These are phyloP conservation scores for Nemania sp. DNA, from an alignment of 2,329 filamentous ascomycete genomes.

Conservation along the genomic window DNA sequence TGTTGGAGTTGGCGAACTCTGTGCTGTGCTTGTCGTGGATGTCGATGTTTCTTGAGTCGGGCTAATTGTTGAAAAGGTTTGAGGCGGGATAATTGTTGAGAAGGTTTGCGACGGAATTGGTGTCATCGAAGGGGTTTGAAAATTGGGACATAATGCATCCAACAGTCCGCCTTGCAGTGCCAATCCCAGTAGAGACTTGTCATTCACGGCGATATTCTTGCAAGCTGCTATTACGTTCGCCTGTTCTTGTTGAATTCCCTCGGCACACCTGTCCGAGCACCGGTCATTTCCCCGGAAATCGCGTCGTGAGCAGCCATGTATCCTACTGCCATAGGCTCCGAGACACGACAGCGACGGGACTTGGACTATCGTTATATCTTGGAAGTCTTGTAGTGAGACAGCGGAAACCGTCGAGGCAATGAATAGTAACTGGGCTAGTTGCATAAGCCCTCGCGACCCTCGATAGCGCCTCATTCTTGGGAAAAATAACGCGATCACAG, in stretches of 20 bases:
- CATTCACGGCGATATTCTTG: slow-evolving; percentile 29
- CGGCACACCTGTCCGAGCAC: slow-evolving; percentile 35
- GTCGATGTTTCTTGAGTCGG: slow-evolving; percentile 21
- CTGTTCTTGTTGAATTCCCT: slow-evolving; percentile 32
- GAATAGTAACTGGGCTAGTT: slow-evolving; percentile 25
- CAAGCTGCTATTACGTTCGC: slow-evolving; percentile 30
- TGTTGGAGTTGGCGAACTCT: slow-evolving; percentile 8
- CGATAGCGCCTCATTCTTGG: slow-evolving; percentile 20
- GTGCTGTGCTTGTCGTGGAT: slow-evolving; percentile 12
- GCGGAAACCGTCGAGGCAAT: slow-evolving; percentile 33
- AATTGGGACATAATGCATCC: slow-evolving; percentile 34
- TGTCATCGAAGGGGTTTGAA: slow-evolving; percentile 30
- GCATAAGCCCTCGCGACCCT: slow-evolving; percentile 29
- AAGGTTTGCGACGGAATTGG: slow-evolving; percentile 28
- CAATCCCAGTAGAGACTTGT: slow-evolving; percentile 34
- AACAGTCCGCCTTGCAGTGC: slow-evolving; percentile 34
- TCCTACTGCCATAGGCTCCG: slow-evolving; percentile 32
- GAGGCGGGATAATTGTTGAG: slow-evolving; percentile 25
- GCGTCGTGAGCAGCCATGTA: slow-evolving; percentile 32
- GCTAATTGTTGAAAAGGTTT: slow-evolving; percentile 26
- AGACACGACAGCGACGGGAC: slow-evolving; percentile 36
- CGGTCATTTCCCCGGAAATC: slow-evolving; percentile 35
- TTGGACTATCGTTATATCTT: slow-evolving; percentile 35
- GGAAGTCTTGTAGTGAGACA: slow-evolving; percentile 38
- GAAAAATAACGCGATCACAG: background rate